Evolutionary conservation across 768 basidiomycete genomes (phyloP).

Genomic region (Heimioporus sp.): DNA sequence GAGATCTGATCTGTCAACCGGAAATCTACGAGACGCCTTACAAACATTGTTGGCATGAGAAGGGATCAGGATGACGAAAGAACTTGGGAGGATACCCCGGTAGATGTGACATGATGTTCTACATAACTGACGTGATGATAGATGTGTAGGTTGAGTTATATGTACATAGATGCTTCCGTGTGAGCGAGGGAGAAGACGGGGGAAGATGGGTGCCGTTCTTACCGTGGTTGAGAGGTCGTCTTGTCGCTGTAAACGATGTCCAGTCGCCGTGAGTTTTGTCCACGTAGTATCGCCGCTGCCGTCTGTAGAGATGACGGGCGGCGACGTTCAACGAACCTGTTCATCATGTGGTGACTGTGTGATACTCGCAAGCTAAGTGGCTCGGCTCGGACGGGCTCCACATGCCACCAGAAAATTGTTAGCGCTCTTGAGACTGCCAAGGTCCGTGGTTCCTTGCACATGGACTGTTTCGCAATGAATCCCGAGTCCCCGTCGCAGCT

Average conservation of each 20-base stretch:
- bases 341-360: not conserved
- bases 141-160: not conserved
- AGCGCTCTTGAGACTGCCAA: not conserved
- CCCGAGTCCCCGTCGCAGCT: not conserved
- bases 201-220: slow-evolving; percentile 5
- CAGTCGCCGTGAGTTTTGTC: slow-evolving; percentile 7
- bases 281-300: slow-evolving; percentile 12
- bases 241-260: not conserved
- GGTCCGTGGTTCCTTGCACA: not conserved
- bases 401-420: too few relatives aligned
- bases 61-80: slow-evolving; percentile 42
- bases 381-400: not conserved
- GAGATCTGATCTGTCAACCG: slow-evolving; percentile 43
- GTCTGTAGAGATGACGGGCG: not conserved
- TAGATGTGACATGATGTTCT: slow-evolving; percentile 42
- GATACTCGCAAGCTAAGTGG: not conserved
- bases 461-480: not conserved
- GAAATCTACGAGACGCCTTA: slow-evolving; percentile 17
- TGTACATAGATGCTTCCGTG: slow-evolving; percentile 5
- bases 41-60: slow-evolving; percentile 43
- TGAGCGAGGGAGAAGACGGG: slow-evolving; percentile 12
- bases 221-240: not conserved
- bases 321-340: not conserved
- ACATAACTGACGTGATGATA: slow-evolving; percentile 23
- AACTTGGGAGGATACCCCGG: slow-evolving; percentile 40